Percentiles rank a stretch among this genome's conserved stretches.
Evolutionary conservation across 1,284 basidiomycete species (phyloP).

Genomic region (Abortiporus biennis): DNA sequence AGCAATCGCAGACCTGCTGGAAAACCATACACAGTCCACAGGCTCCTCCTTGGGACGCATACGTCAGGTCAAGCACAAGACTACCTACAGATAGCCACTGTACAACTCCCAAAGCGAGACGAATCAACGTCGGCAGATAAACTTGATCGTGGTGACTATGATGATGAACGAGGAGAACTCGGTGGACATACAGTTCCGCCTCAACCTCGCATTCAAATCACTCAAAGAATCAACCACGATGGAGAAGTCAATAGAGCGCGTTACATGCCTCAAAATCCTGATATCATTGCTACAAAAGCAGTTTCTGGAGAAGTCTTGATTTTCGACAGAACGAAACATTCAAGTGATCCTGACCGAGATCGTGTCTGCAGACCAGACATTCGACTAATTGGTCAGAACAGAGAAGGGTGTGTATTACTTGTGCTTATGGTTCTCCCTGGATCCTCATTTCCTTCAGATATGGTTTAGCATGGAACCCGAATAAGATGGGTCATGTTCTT

Average conservation of each 20-base stretch:
- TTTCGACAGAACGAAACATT: constrained; percentile 97
- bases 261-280: constrained; percentile 99
- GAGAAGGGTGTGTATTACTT: constrained; percentile 74
- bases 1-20: constrained; percentile 57
- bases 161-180: constrained; percentile 90
- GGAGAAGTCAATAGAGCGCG: constrained; percentile 97
- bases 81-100: constrained; percentile 93
- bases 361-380: constrained; percentile 91
- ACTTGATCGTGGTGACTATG: constrained; percentile 78
- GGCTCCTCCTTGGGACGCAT: constrained; percentile 94
- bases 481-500: constrained; percentile 79
- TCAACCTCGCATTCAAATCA: constrained; percentile 80
- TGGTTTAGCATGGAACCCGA: constrained; percentile 89
- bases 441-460: constrained; percentile 49
- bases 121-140: constrained; percentile 57
- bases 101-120: constrained; percentile 85
- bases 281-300: constrained; percentile 94
- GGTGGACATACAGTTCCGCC: constrained; percentile 80
- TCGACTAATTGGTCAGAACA: constrained; percentile 80
- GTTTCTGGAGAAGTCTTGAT: constrained; percentile 88
- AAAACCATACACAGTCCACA: constrained; percentile 90
- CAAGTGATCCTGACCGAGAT: constrained; percentile 83
- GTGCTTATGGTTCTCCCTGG: too few species aligned
- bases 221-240: constrained; percentile 93
- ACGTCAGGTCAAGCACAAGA: constrained; percentile 95